Base-by-base conservation (phyloP, 2,329 filamentous ascomycete genomes). In the Cercospora beticola region DNA sequence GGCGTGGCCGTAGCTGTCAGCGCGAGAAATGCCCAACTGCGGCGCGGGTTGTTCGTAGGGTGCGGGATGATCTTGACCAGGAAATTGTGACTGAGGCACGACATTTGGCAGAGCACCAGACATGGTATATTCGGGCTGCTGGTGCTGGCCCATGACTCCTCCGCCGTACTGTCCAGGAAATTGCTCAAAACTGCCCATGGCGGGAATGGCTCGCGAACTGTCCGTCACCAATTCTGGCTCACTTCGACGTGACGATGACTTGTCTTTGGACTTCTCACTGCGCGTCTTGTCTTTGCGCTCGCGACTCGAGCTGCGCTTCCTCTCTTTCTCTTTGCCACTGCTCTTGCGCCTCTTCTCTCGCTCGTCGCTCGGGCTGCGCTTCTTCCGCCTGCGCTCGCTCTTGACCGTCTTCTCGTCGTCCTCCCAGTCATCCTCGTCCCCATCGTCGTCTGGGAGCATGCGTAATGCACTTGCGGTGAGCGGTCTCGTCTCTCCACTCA, bases 21-120 rank as follows among this genome's bases (percentile, higher is more conserved):
- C 70, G 21, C 72, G 74, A 76, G 66, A 80, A 78, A 68, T 60
- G 10, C 66, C 66, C 28, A 64, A n/a, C 5, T 49, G 62, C 56
- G 62, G 62, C 23, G 36, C 59, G 7, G 64, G 83, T 58, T 70
- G 68, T 26, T 68, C 65, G 36, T 67, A 59, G 26, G 67, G 68
- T 30, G 63, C 82, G 64, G 81, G 78, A 16, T 86, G 84, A 66
- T 86, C 82, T 74, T 88, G 86, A 60, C 86, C 86, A 5, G 86
- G 87, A 72, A 89, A 89, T 73, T 89, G 87, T 36, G 73, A 71
- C 21, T 70, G 69, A 36, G 71, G 75, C 33, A 71, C 72, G 60
- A 62, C 68, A 70, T 58, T 69, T 12, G 75, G 75, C 58, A 77
- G 65, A n/a, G 75, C 75, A 18, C 76, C 76, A 57, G 77, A 77